Conservation (phyloP, 2,329 filamentous ascomycete genomes). For the Penicillium sp. region DNA sequence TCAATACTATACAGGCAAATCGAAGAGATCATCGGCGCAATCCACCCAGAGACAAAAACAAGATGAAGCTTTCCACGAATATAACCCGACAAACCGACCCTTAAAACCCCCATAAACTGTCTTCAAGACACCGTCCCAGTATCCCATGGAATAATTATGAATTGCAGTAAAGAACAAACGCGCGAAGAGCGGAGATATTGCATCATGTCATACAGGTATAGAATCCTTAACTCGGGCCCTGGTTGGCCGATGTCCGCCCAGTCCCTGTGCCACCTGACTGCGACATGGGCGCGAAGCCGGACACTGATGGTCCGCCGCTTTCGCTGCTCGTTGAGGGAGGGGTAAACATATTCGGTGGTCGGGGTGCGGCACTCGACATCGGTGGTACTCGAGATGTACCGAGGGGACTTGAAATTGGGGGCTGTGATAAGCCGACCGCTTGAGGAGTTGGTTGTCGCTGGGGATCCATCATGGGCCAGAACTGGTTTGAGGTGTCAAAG, state of each 20-base stretch:
- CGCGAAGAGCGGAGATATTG: not conserved
- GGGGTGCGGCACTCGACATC: conserved; percentile 14
- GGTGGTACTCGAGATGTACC: conserved; percentile 18
- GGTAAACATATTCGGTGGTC: conserved; percentile 14
- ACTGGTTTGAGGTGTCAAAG: conserved; percentile 39
- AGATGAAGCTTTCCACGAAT: not conserved
- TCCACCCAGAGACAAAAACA: not conserved
- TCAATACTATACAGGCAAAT: conserved; percentile 4
- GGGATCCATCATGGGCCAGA: conserved; percentile 38
- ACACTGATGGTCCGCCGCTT: conserved; percentile 9
- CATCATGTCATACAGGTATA: not conserved
- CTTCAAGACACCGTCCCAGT: conserved; percentile 1
- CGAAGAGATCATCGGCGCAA: not conserved
- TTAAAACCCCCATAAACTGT: not conserved
- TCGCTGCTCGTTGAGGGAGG: conserved; percentile 15
- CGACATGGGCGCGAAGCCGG: conserved; percentile 17
- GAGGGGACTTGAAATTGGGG: conserved; percentile 21
- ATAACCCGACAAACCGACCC: not conserved
- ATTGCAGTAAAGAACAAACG: not conserved
- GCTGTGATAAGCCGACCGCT: conserved; percentile 11
- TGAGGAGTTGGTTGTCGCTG: conserved; percentile 26
- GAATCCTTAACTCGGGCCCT: not conserved
- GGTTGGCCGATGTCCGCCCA: conserved; percentile 10
- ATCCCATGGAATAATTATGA: not conserved
- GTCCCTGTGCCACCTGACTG: conserved; percentile 9